Percentiles rank a stretch among this genome's conserved stretches.
phyloP scores from a whole-genome alignment of 2,329 filamentous ascomycete genomes.

The Pseudomassariella vexata region DNA sequence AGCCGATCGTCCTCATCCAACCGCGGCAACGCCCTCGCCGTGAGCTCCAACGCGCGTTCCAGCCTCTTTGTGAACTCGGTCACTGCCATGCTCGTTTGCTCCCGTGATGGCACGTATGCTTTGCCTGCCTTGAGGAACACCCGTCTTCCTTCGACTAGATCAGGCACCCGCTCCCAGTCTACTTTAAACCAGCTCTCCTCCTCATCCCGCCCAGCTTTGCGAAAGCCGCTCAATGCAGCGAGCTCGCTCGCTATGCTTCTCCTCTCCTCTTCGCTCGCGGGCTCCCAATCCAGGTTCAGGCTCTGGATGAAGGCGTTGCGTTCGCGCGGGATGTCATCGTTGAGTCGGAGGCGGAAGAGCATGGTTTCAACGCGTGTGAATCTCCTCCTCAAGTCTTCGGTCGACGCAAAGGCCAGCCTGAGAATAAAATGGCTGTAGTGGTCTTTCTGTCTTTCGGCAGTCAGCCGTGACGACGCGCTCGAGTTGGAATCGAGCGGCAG shows the following conservation, averaged over 20 bases:
- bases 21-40: conserved; percentile 82
- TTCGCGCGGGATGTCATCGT: conserved; percentile 69
- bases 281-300: conserved; percentile 79
- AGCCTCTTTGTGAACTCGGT: conserved; percentile 77
- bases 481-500: conserved; percentile 22
- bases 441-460: conserved; percentile 80
- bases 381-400: conserved; percentile 80
- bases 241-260: conserved; percentile 57
- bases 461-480: conserved; percentile 41
- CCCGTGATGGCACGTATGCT: conserved; percentile 82
- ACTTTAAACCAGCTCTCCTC: conserved; percentile 95
- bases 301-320: conserved; percentile 69
- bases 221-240: conserved; percentile 37
- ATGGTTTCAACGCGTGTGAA: conserved; percentile 84
- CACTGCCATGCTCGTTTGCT: conserved; percentile 84
- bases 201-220: conserved; percentile 46
- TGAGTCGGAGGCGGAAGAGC: conserved; percentile 79
- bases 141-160: conserved; percentile 73
- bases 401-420: conserved; percentile 83
- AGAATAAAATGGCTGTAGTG: conserved; percentile 98
- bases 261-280: conserved; percentile 74
- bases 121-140: conserved; percentile 76
- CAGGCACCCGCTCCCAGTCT: conserved; percentile 88
- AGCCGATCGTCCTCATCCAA: conserved; percentile 95
- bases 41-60: conserved; percentile 81